Evolutionary conservation across 2,329 filamentous ascomycete species (phyloP).

Genomic region (Arthroderma uncinatum): DNA sequence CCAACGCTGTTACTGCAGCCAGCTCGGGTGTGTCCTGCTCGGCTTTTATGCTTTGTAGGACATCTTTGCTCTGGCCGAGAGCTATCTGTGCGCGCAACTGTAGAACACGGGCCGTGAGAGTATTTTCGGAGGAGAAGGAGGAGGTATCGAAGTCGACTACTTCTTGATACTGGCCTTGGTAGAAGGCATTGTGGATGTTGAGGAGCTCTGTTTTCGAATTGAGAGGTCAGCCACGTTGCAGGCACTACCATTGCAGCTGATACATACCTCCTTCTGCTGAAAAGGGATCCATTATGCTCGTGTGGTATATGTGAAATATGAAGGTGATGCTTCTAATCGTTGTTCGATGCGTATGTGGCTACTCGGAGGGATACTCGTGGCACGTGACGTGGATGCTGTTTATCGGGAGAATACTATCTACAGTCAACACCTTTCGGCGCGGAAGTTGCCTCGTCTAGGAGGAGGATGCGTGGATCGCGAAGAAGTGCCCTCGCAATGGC

Average conservation of each 20-base stretch:
- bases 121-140: constrained; percentile 67
- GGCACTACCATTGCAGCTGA: constrained; percentile 9
- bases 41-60: constrained; percentile 57
- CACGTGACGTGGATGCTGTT: no score
- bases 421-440: no score
- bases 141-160: constrained; percentile 78
- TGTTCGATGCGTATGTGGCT: no score
- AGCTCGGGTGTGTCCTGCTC: constrained; percentile 56
- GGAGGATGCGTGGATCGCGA: no score
- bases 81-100: constrained; percentile 74
- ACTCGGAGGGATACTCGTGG: no score
- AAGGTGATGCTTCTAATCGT: not conserved
- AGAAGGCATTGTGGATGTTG: constrained; percentile 56
- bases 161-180: constrained; percentile 71
- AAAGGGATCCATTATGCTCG: constrained; percentile 49
- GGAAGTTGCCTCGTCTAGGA: no score
- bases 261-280: constrained; percentile 48
- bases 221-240: not conserved
- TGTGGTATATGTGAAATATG: not conserved
- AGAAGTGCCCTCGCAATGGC: no score
- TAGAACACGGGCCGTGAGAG: constrained; percentile 63
- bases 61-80: constrained; percentile 63
- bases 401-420: no score
- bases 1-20: constrained; percentile 63
- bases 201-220: constrained; percentile 45